These are phyloP conservation scores for Lecanicillium sp. DNA, from an alignment of 2,329 filamentous ascomycete genomes.

Conservation along the genomic window DNA sequence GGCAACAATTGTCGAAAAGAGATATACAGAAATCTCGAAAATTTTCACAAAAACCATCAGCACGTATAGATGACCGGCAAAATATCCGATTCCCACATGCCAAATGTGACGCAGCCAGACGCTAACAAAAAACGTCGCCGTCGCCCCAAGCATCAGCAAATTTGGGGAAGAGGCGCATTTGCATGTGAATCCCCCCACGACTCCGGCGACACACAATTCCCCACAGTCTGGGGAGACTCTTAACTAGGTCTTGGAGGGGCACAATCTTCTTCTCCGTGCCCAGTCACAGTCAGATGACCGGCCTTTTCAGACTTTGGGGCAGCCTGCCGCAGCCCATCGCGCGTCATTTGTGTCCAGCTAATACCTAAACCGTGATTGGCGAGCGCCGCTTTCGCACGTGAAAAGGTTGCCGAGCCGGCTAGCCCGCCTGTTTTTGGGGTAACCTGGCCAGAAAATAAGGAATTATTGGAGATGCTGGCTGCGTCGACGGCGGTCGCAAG, in stretches of 20 bases:
- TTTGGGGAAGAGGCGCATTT: neutral
- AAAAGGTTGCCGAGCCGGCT: neutral
- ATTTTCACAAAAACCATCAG: too few species aligned
- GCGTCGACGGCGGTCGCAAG: too few species aligned
- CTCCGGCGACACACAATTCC: neutral
- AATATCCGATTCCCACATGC: conserved; percentile 8
- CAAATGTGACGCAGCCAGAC: neutral
- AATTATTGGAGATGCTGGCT: conserved; percentile 4
- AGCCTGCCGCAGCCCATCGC: too few species aligned
- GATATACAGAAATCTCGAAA: too few species aligned
- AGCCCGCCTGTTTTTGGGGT: conserved; percentile 3
- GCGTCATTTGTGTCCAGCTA: neutral
- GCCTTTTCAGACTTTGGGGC: neutral
- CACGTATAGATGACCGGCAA: too few species aligned
- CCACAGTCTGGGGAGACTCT: conserved; percentile 1
- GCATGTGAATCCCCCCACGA: neutral
- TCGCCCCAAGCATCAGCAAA: neutral
- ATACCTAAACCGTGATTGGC: conserved; percentile 9
- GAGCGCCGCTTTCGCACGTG: neutral
- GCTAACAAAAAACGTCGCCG: too few species aligned
- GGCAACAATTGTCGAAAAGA: too few species aligned
- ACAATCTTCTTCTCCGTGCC: conserved; percentile 3
- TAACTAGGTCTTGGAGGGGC: neutral
- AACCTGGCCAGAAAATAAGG: neutral
- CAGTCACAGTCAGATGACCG: conserved; percentile 10